Percentiles rank a stretch among this genome's conserved stretches.
These are phyloP conservation scores for Xylariaceae sp. DNA, from an alignment of 2,329 filamentous ascomycete species.

Conservation along the genomic window DNA sequence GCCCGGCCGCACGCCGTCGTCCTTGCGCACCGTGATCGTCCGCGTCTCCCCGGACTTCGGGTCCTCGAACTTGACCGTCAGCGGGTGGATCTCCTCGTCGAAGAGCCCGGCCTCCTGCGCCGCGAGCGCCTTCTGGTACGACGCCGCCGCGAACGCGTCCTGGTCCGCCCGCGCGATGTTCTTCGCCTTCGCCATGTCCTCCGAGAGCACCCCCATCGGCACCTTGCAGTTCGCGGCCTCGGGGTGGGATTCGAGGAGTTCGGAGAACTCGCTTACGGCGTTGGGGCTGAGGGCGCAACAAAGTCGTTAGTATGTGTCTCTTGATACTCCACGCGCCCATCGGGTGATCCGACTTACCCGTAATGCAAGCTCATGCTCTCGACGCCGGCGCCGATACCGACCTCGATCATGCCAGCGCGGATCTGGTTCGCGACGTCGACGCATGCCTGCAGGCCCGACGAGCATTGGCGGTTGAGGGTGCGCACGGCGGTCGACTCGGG, in stretches of 20 bases:
- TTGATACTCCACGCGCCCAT: not conserved
- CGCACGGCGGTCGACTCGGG: conserved; percentile 83
- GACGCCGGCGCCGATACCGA: conserved; percentile 91
- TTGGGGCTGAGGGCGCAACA: conserved; percentile 56
- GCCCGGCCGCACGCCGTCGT: conserved; percentile 84
- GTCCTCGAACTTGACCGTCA: conserved; percentile 86
- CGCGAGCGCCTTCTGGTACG: conserved; percentile 85
- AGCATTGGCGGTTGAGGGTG: conserved; percentile 92
- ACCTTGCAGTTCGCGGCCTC: conserved; percentile 96
- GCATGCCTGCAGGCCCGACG: conserved; percentile 86
- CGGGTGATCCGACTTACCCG: conserved; percentile 57
- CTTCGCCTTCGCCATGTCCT: conserved; percentile 90
- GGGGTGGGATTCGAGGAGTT: conserved; percentile 77
- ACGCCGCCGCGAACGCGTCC: conserved; percentile 91
- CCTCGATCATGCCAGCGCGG: conserved; percentile 86
- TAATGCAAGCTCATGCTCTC: conserved; percentile 97
- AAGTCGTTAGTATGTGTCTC: not conserved
- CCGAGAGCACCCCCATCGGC: conserved; percentile 90
- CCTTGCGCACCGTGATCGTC: conserved; percentile 78
- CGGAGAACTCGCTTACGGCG: conserved; percentile 91
- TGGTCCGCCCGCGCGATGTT: conserved; percentile 72
- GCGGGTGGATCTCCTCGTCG: conserved; percentile 84
- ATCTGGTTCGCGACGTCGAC: conserved; percentile 95
- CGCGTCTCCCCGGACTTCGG: conserved; percentile 87
- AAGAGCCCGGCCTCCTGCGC: conserved; percentile 91